phyloP scores from a whole-genome alignment of 306 rosid species.

The Sphenostylis stenocarpa region DNA sequence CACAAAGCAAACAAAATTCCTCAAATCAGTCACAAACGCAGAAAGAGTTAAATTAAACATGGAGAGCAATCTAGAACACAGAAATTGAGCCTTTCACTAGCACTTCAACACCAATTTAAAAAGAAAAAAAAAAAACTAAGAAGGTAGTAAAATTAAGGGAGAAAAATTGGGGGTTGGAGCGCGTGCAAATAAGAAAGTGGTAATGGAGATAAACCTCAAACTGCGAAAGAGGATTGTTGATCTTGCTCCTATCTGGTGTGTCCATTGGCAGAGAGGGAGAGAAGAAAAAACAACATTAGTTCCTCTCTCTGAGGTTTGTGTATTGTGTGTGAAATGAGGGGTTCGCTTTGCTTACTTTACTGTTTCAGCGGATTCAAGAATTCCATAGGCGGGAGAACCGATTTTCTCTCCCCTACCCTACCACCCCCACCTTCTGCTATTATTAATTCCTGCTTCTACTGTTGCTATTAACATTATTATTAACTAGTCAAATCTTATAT shows the following conservation, averaged over 20 bases:
- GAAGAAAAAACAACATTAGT: neutral
- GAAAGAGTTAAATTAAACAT: neutral
- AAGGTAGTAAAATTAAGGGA: neutral
- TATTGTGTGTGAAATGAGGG: neutral
- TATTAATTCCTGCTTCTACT: neutral
- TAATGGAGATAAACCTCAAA: conserved; percentile 51
- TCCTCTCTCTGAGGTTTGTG: neutral
- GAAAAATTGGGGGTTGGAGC: conserved; percentile 4
- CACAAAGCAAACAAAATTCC: neutral
- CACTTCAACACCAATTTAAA: neutral
- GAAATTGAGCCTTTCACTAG: neutral
- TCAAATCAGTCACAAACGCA: neutral
- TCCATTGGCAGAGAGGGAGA: conserved; percentile 58
- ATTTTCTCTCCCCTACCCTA: neutral
- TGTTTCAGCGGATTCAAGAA: conserved; percentile 20
- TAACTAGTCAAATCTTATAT: neutral
- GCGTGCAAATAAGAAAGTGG: conserved; percentile 19
- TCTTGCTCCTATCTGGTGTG: conserved; percentile 79
- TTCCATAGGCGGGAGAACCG: conserved; percentile 3
- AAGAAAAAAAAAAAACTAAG: neutral
- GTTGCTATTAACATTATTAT: neutral
- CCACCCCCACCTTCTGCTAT: neutral
- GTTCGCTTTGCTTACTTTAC: neutral
- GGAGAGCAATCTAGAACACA: neutral
- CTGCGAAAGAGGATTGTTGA: conserved; percentile 52